Base-by-base conservation (phyloP, 2,329 filamentous ascomycete species). In the Cordyceps farinosa region DNA sequence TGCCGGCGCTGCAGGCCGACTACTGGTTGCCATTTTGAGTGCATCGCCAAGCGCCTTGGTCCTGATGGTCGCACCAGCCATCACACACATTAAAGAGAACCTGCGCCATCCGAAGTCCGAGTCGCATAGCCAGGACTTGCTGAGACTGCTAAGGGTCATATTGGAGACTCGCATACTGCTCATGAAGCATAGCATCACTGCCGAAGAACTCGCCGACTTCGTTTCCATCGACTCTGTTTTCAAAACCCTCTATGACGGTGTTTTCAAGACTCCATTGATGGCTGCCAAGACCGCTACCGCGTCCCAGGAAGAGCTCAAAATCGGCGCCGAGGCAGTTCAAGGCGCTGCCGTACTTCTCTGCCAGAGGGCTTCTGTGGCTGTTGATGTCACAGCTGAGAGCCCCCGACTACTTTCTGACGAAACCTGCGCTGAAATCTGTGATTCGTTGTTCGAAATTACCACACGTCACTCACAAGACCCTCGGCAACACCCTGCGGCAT, bases 1-100 rank as follows among this genome's bases (percentile, higher is more conserved):
- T 65, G 78, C 81, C 0, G 78, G 79, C 38, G 75, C 80, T 7
- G 81, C 83, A 9, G 84, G 84, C 6, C 78, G 82, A 45, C 74
- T 86, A 8, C 71, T 86, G 9, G 77, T 82, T 62, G 80, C 80
- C 57, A 77, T 85, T 4, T 70, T 82, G 61, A 82, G 79, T 47
- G 79, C 82, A 15, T 81, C 77, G 40, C 71, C 76, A 4, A 72
- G 74, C 30, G 78, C 82, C 1, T 87, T 86, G 66, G 74, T 78
- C 8, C 71, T 81, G 42, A 78, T 80, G 68, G 75, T 79, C 3
- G 74, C 80, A 3, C 78, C 80, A 2, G 73, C 76, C 11, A 75
- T 84, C 44, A 74, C 83, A 5, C 78, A 82, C 36, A 75, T 85
- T 40, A 80, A 80, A 63, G 78, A 80, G 59, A 82, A 81, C 42